These are phyloP conservation scores for Aristolochia fimbriata DNA, from an alignment of 164 flowering plant species.

Conservation along the genomic window DNA sequence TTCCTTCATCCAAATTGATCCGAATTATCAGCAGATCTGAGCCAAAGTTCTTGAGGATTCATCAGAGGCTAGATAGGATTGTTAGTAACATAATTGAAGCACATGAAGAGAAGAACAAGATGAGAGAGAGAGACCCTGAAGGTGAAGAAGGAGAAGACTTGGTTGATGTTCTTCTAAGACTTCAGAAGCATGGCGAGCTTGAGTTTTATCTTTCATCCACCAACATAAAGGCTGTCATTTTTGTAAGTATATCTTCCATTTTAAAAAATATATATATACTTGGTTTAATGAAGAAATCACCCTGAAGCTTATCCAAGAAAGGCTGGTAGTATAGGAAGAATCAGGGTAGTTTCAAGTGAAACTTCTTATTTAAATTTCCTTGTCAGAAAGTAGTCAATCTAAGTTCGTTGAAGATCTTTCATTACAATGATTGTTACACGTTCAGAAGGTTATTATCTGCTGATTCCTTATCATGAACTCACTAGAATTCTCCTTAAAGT, in stretches of 20 bases:
- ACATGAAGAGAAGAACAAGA: constrained; percentile 6
- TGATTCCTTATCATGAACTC: too few species aligned
- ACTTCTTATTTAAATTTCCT: too few species aligned
- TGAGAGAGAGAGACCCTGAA: not conserved
- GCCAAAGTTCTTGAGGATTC: constrained; percentile 11
- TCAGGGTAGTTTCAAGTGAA: too few species aligned
- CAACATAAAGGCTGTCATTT: constrained; percentile 7
- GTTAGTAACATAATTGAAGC: constrained; percentile 15
- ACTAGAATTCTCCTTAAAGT: too few species aligned
- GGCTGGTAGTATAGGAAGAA: too few species aligned
- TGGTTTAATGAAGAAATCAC: too few species aligned
- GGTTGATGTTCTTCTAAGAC: constrained; percentile 8
- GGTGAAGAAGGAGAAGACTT: not conserved
- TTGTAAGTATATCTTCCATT: not conserved
- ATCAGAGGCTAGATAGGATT: constrained; percentile 13
- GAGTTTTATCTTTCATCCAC: not conserved
- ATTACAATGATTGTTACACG: too few species aligned
- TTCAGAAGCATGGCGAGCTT: constrained; percentile 2
- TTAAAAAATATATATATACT: too few species aligned
- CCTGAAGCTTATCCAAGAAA: too few species aligned
- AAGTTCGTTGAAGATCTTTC: too few species aligned
- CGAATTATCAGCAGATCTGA: constrained; percentile 12
- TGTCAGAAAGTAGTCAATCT: too few species aligned
- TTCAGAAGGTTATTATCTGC: too few species aligned
- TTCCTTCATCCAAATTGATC: constrained; percentile 18